phyloP scores from a whole-genome alignment of 108 stramenopile genomes.

The Aurantiochytrium sp. region DNA sequence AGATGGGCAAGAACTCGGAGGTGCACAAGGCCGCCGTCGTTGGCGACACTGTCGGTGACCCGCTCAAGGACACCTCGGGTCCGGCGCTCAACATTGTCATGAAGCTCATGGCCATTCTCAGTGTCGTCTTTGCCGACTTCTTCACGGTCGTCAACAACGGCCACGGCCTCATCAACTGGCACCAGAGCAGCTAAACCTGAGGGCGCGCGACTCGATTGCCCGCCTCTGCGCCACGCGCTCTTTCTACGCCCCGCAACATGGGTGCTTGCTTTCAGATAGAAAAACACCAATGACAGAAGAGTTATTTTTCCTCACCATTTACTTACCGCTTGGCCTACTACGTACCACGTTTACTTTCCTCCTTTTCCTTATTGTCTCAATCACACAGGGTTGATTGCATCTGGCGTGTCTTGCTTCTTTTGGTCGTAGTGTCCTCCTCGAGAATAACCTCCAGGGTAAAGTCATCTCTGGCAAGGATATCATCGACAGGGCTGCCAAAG shows the following conservation, averaged over 20 bases:
- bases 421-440: background rate
- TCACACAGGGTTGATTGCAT: too few species aligned
- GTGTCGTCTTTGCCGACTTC: constrained; percentile 64
- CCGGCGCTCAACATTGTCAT: constrained; percentile 62
- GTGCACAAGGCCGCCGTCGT: constrained; percentile 53
- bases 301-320: too few species aligned
- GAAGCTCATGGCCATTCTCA: constrained; percentile 77
- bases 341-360: too few species aligned
- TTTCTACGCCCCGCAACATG: too few species aligned
- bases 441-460: background rate
- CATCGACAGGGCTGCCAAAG: background rate
- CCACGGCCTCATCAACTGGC: constrained; percentile 32
- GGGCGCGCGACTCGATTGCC: too few species aligned
- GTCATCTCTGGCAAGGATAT: background rate
- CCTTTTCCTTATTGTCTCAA: too few species aligned
- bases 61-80: constrained; percentile 64
- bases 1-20: background rate
- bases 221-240: too few species aligned
- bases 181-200: constrained; percentile 20
- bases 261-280: too few species aligned
- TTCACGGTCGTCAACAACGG: constrained; percentile 43
- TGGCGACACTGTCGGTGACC: constrained; percentile 63
- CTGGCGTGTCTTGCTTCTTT: background rate
- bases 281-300: too few species aligned
- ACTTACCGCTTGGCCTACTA: too few species aligned